Conservation (phyloP, 2,329 filamentous ascomycete genomes). For the Clonostachys chloroleuca region DNA sequence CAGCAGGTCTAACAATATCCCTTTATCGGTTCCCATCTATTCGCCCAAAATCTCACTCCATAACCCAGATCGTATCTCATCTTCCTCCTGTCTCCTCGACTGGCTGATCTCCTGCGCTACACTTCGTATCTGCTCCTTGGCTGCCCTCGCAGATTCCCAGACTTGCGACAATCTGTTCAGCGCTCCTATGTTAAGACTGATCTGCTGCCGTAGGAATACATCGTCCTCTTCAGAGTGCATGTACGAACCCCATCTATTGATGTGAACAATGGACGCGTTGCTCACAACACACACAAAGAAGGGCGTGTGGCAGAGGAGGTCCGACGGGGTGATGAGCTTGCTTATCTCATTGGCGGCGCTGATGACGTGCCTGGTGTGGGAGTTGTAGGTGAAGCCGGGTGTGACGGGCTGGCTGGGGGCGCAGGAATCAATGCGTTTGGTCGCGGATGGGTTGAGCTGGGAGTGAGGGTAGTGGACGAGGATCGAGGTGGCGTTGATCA, state of each 20-base stretch:
- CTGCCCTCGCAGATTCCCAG: neutral
- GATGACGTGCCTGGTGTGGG: conserved; percentile 76
- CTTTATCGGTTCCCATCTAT: too few species aligned
- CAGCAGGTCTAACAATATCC: too few species aligned
- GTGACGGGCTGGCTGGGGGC: conserved; percentile 53
- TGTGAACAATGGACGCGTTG: conserved; percentile 73
- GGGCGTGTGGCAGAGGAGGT: conserved; percentile 68
- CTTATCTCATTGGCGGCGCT: conserved; percentile 75
- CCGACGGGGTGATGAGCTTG: conserved; percentile 58
- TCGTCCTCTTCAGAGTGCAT: conserved; percentile 47
- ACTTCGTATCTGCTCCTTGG: neutral
- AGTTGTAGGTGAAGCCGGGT: conserved; percentile 50
- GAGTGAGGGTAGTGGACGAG: conserved; percentile 77
- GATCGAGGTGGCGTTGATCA: conserved; percentile 62
- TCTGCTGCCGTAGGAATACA: neutral
- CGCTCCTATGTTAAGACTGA: neutral
- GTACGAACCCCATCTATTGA: conserved; percentile 71
- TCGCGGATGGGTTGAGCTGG: conserved; percentile 62
- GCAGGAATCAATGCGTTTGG: conserved; percentile 58
- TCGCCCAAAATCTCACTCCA: too few species aligned
- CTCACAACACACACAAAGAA: conserved; percentile 82
- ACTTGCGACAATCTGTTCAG: neutral
- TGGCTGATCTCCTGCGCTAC: too few species aligned
- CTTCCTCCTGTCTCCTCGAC: too few species aligned
- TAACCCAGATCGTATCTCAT: too few species aligned